Evolutionary conservation across 257 asterid genomes (phyloP).

Genomic region (Salvia hispanica): DNA sequence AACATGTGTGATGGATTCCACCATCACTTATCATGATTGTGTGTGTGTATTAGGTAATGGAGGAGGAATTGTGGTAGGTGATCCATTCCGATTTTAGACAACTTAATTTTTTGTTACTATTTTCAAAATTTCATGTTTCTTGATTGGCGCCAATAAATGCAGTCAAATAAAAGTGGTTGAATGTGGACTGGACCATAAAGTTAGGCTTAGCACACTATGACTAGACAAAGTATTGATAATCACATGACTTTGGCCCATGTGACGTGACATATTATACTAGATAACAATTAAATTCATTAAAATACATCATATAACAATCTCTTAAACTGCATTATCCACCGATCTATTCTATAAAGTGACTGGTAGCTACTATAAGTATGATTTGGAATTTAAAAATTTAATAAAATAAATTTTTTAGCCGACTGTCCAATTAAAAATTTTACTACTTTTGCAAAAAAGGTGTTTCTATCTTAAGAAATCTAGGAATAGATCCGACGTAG

Average conservation of each 20-base stretch:
- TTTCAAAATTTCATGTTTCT: neutral
- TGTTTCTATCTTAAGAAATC: neutral
- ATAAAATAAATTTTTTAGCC: no score
- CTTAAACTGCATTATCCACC: neutral
- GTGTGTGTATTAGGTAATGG: no score
- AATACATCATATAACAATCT: neutral
- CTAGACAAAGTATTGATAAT: neutral
- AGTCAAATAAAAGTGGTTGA: conserved; percentile 14
- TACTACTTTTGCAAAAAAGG: neutral
- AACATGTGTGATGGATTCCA: no score
- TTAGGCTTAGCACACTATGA: conserved; percentile 15
- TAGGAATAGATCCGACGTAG: neutral
- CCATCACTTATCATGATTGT: no score
- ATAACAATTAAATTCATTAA: neutral
- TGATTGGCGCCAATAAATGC: conserved; percentile 3
- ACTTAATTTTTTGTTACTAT: neutral
- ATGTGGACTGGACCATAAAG: neutral
- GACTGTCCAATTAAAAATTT: conserved; percentile 13
- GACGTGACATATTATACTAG: neutral
- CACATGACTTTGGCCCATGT: conserved; percentile 20
- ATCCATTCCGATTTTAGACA: no score
- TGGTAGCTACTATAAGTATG: neutral
- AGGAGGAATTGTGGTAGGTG: no score
- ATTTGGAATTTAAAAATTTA: neutral
- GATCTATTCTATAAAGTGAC: conserved; percentile 21